phyloP scores from a whole-genome alignment of 345 rosid genomes.

The Populus tremula region DNA sequence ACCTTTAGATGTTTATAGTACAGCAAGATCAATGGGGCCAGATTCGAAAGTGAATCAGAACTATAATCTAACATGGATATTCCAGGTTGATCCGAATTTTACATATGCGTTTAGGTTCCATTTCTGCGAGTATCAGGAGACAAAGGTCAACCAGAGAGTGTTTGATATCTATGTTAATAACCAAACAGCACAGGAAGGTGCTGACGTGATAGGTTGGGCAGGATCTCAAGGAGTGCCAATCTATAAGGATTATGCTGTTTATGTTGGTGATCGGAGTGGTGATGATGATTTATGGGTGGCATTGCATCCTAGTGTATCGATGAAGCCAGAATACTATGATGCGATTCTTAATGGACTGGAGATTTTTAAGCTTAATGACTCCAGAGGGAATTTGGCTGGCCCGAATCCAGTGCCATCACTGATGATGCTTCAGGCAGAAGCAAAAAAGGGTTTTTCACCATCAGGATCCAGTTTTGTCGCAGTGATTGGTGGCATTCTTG shows the following conservation, averaged over 20 bases:
- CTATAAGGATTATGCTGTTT: conserved; percentile 26
- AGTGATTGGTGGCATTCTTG: conserved; percentile 17
- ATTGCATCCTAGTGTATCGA: conserved; percentile 19
- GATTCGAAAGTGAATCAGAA: conserved; percentile 12
- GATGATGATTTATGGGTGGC: conserved; percentile 29
- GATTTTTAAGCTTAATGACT: conserved; percentile 24
- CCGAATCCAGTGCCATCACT: conserved; percentile 25
- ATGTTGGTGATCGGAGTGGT: conserved; percentile 5
- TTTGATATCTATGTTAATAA: conserved; percentile 28
- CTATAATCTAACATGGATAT: conserved; percentile 23
- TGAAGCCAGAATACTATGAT: conserved; percentile 25
- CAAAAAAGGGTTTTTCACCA: conserved; percentile 7
- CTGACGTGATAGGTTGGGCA: conserved; percentile 31
- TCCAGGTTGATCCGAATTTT: conserved; percentile 20
- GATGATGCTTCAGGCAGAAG: conserved; percentile 12
- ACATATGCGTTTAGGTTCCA: conserved; percentile 24
- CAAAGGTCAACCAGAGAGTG: conserved; percentile 18
- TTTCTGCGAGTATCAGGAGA: conserved; percentile 20
- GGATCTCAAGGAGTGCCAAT: conserved; percentile 18
- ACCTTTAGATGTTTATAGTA: conserved; percentile 18
- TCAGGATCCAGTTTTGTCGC: conserved; percentile 5
- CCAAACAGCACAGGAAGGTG: conserved; percentile 19
- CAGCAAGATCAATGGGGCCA: conserved; percentile 21
- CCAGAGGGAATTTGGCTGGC: conserved; percentile 19
- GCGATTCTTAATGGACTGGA: conserved; percentile 27